Base-by-base conservation (phyloP, 1,284 basidiomycete species). In the Moniliophthora roreri region DNA sequence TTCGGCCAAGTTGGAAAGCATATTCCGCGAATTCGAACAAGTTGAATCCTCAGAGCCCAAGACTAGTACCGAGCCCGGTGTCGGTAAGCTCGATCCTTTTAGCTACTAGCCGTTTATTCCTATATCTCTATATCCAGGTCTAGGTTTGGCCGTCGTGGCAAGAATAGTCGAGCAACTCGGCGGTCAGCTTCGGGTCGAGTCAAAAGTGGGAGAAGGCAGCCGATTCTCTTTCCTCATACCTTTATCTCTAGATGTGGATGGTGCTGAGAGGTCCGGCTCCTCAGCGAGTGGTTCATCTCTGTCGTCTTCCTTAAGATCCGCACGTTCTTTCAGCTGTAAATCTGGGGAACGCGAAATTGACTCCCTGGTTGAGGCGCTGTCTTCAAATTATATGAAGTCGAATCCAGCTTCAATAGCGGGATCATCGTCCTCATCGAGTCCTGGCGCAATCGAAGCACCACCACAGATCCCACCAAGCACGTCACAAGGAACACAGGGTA, bases 21-120 rank as follows among this genome's bases (percentile, higher is more conserved):
- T 95, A 56, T 95, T 95, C 72, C 76, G 91, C 49, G 89, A 93
- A 56, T 90, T 95, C 56, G 92, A 94, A 69, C 87, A 92, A 60
- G 89, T 92, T 2, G 90, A 91, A 58, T 81, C 81, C 4, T 67
- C 69, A 10, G 72, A 75, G 39, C 62, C 76, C 5, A 72, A 68
- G 52, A 61, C 66, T 13, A 65, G 65, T 37, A 60, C 63, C 2
- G 62, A 68, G 20, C 69, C 74, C 38, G 84, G 84, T n/a, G 72
- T 87, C 24, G 84, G 82, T 80, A 54, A 56, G 76, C 60, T 23
- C 9, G 15, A 50, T 24, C 23, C 28, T 4, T 6, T 34, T 18
- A 11, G 15, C 49, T 21, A n/a, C 15, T 34, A 21, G 18, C 20
- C 34, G 18, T 26, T 38, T 16, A 46, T 13, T 21, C 48, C 20